phyloP scores from a whole-genome alignment of 164 flowering plant genomes.

The Malania oleifera region DNA sequence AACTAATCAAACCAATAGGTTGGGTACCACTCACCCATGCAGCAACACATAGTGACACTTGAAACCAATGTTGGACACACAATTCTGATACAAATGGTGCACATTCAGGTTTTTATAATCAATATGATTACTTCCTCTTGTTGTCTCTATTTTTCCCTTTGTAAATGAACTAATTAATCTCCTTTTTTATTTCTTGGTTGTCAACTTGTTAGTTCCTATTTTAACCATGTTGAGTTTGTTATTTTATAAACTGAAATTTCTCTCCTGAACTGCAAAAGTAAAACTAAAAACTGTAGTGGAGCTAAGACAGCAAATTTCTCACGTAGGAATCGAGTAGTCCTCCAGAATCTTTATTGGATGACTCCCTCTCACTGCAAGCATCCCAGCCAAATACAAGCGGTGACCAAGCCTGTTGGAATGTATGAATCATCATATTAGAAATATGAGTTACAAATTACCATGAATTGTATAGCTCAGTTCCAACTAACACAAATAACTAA shows the following conservation, averaged over 20 bases:
- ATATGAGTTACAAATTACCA: background rate
- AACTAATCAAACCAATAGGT: background rate
- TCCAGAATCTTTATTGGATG: slow-evolving; percentile 17
- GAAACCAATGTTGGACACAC: background rate
- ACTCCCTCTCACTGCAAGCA: slow-evolving; percentile 24
- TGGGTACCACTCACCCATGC: background rate
- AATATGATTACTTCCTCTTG: no score
- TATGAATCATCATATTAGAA: slow-evolving; percentile 2
- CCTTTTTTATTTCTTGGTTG: background rate
- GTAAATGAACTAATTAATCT: background rate
- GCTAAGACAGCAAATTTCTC: slow-evolving; percentile 21
- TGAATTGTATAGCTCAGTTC: background rate
- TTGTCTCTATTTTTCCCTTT: background rate
- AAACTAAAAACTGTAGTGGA: background rate
- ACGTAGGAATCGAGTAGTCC: slow-evolving; percentile 46
- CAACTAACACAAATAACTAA: background rate
- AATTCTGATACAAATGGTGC: background rate
- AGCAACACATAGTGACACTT: background rate
- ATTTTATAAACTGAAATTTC: background rate
- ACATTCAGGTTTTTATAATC: no score
- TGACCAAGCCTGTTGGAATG: slow-evolving; percentile 63
- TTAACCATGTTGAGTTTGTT: background rate
- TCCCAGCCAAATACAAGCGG: slow-evolving; percentile 53
- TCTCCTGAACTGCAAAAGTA: background rate
- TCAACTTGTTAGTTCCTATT: background rate